Evolutionary conservation across 768 basidiomycete genomes (phyloP).

Genomic region (Auricularia sp.): DNA sequence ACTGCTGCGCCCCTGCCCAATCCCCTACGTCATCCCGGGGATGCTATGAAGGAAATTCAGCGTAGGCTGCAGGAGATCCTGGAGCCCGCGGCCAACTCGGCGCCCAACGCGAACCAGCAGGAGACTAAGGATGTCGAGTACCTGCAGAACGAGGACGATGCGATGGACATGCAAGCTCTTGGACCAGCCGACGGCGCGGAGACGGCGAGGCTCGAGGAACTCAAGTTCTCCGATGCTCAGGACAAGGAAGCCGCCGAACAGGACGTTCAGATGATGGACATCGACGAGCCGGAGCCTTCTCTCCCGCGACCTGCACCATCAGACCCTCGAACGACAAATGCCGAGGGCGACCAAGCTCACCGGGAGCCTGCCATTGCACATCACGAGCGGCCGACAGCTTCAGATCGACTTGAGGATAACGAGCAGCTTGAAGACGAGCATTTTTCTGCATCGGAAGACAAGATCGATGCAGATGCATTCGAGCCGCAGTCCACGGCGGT

Average conservation of each 20-base stretch:
- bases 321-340: background rate
- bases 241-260: slow-evolving; percentile 6
- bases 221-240: slow-evolving; percentile 63
- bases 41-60: slow-evolving; percentile 70
- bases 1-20: slow-evolving; percentile 38
- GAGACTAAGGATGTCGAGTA: slow-evolving; percentile 52
- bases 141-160: slow-evolving; percentile 54
- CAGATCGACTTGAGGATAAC: slow-evolving; percentile 11
- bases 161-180: slow-evolving; percentile 76
- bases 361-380: background rate
- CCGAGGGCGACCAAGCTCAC: background rate
- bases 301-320: background rate
- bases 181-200: slow-evolving; percentile 82
- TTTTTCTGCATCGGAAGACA: slow-evolving; percentile 27
- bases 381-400: background rate
- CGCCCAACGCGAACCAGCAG: slow-evolving; percentile 5
- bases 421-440: slow-evolving; percentile 42
- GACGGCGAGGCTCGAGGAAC: slow-evolving; percentile 68
- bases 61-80: slow-evolving; percentile 80
- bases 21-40: slow-evolving; percentile 72
- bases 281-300: background rate
- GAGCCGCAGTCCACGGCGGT: slow-evolving; percentile 22
- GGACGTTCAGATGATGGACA: background rate
- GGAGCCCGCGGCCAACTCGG: slow-evolving; percentile 27
- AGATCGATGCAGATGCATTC: slow-evolving; percentile 20